Percentiles rank a stretch among this genome's conserved stretches.
These are phyloP conservation scores for Oryza coarctata DNA, from an alignment of 176 grass and related monocot species.

Conservation along the genomic window DNA sequence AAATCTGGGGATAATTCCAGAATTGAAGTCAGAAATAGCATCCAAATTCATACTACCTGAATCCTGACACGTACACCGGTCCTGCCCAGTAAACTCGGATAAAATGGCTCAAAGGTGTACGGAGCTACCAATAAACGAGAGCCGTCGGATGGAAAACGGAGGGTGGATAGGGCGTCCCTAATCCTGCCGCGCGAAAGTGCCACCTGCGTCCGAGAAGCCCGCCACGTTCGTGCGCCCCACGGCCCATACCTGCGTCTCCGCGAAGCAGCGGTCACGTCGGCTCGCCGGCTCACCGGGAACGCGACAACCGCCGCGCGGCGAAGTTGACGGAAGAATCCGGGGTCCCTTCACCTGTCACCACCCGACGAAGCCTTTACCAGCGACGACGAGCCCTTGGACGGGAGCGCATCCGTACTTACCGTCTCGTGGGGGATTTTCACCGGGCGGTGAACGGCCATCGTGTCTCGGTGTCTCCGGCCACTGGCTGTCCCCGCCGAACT, in stretches of 20 bases:
- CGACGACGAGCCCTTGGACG: background rate
- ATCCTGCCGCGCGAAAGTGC: slow-evolving; percentile 40
- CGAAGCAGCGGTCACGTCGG: slow-evolving; percentile 42
- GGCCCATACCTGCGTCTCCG: background rate
- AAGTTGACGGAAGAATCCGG: slow-evolving; percentile 9
- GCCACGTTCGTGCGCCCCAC: slow-evolving; percentile 45
- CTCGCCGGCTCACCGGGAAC: slow-evolving; percentile 22
- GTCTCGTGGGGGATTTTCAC: slow-evolving; percentile 15
- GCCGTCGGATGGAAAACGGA: slow-evolving; percentile 39
- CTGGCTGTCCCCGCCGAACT: slow-evolving; percentile 39
- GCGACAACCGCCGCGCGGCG: slow-evolving; percentile 35
- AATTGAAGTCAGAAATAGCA: background rate
- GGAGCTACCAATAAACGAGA: background rate
- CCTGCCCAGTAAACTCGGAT: background rate
- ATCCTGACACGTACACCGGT: background rate
- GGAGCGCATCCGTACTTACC: background rate
- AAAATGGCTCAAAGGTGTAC: background rate
- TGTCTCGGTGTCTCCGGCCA: background rate
- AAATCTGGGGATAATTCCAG: background rate
- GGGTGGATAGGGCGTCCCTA: background rate
- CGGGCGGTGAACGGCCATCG: slow-evolving; percentile 37
- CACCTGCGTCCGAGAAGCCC: slow-evolving; percentile 31
- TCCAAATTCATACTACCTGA: background rate
- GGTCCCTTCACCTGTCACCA: slow-evolving; percentile 45
- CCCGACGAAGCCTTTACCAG: background rate